Evolutionary conservation across 225 moss, liverwort and hornwort species (phyloP).

Genomic region (Sphagnum tenellum): DNA sequence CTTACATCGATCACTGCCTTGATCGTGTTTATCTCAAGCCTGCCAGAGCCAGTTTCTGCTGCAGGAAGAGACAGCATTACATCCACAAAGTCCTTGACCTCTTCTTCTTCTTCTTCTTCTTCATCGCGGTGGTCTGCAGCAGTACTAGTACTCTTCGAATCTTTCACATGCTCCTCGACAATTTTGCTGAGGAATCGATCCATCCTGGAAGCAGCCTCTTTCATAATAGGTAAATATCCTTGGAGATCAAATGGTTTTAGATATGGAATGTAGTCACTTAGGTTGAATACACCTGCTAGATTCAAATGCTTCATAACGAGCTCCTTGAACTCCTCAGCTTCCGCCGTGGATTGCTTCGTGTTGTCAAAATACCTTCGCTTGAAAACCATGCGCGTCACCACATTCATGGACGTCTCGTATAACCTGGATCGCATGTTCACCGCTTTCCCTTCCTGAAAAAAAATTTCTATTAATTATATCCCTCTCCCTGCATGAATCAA

Average conservation of each 20-base stretch:
- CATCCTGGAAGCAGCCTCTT: not conserved
- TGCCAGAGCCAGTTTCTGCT: not conserved
- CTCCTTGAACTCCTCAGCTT: not conserved
- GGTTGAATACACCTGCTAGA: not conserved
- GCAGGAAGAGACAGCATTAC: constrained; percentile 1
- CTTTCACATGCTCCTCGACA: not conserved
- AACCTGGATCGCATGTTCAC: not conserved
- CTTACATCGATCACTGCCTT: constrained; percentile 4
- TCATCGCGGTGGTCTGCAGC: no score
- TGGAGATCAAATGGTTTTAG: not conserved
- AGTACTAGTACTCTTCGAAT: not conserved
- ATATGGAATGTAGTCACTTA: not conserved
- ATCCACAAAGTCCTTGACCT: constrained; percentile 3
- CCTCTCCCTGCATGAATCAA: not conserved
- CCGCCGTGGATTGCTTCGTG: not conserved
- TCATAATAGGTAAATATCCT: not conserved
- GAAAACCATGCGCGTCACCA: not conserved
- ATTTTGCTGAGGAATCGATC: not conserved
- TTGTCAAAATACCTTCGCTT: not conserved
- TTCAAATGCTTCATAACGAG: not conserved
- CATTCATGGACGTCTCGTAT: not conserved
- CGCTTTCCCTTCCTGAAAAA: not conserved
- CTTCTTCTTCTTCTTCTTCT: no score
- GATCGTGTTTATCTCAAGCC: not conserved
- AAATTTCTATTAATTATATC: not conserved